Percentiles rank a stretch among this genome's conserved stretches.
Conservation (phyloP, 78 protist species). For the Mastigamoeba balamuthi region DNA sequence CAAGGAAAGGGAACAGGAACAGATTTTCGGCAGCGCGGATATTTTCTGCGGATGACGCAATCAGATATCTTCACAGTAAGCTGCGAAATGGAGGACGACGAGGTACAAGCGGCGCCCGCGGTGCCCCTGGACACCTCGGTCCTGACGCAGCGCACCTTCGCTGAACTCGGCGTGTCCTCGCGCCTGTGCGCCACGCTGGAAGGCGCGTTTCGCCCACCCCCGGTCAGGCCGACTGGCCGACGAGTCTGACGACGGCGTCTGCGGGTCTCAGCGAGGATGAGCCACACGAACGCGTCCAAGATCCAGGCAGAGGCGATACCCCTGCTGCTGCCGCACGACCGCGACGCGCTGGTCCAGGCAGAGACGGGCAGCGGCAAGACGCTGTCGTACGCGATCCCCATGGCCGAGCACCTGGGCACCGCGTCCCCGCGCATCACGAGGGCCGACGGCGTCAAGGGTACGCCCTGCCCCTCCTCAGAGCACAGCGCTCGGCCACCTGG, state of each 20-base stretch:
- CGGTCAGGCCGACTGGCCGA: background rate
- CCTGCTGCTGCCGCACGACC: conserved; percentile 43
- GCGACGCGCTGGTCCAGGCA: conserved; percentile 47
- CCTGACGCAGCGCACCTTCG: too few relatives aligned
- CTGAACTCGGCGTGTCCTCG: background rate
- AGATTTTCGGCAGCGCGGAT: too few relatives aligned
- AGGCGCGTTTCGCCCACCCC: too few relatives aligned
- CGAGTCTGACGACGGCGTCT: background rate
- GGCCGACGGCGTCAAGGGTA: conserved; percentile 32
- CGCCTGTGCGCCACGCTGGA: background rate
- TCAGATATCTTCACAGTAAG: too few relatives aligned
- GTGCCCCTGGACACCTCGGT: too few relatives aligned
- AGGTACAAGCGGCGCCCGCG: too few relatives aligned
- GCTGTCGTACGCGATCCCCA: conserved; percentile 74
- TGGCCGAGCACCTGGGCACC: conserved; percentile 33
- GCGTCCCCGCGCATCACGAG: conserved; percentile 10
- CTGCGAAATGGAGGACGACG: too few relatives aligned
- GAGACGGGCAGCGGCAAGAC: conserved; percentile 92
- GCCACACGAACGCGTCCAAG: conserved; percentile 12
- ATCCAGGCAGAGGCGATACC: conserved; percentile 57
- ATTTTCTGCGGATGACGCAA: too few relatives aligned
- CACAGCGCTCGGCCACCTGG: too few relatives aligned
- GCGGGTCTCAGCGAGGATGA: background rate
- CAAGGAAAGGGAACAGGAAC: too few relatives aligned
- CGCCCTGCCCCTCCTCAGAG: background rate